Evolutionary conservation across 1,139 yeast genomes (phyloP).

Genomic region (Groenewaldozyma auringiensis): DNA sequence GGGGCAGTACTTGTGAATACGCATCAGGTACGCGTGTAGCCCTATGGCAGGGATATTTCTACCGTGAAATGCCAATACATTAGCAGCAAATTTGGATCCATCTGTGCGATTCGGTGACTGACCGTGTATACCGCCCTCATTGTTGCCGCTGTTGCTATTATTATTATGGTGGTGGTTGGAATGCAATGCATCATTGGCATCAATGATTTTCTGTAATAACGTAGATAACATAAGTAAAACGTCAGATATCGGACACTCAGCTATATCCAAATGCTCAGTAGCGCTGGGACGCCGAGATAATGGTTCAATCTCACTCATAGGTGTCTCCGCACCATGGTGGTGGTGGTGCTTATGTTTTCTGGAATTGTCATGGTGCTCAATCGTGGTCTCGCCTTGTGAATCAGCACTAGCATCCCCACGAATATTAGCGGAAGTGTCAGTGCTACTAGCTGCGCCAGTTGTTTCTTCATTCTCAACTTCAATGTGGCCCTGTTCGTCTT

Average conservation of each 20-base stretch:
- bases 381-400: not conserved
- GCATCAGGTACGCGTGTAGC: conserved; percentile 76
- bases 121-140: conserved; percentile 1
- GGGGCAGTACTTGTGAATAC: conserved; percentile 94
- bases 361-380: not conserved
- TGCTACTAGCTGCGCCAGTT: not conserved
- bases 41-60: conserved; percentile 92
- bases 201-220: conserved; percentile 74
- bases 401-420: not conserved
- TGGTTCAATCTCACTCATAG: conserved; percentile 5
- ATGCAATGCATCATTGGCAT: conserved; percentile 81
- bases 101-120: conserved; percentile 11
- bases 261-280: conserved; percentile 61
- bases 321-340: conserved; percentile 22
- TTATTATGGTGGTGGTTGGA: conserved; percentile 48
- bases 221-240: conserved; percentile 79
- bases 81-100: conserved; percentile 34
- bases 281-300: not conserved
- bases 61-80: conserved; percentile 88
- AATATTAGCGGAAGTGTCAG: not conserved
- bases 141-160: not conserved
- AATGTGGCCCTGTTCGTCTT: not conserved
- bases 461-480: conserved; percentile 2
- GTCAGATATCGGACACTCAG: conserved; percentile 75
- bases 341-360: conserved; percentile 8